Evolutionary conservation across 306 rosid species (phyloP).

Genomic region (Notholithocarpus densiflorus): DNA sequence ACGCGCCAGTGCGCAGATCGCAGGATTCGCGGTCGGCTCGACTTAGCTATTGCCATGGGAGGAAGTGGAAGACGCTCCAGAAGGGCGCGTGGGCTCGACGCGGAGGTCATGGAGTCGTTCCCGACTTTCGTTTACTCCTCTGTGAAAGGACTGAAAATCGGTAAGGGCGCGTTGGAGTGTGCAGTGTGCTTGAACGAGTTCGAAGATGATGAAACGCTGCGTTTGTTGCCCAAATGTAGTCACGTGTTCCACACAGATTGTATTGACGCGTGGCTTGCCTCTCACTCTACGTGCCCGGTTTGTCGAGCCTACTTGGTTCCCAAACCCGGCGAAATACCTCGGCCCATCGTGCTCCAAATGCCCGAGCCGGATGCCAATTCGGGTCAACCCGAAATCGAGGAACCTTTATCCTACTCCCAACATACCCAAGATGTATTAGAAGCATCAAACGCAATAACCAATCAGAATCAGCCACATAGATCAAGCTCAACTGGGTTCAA

Average conservation of each 20-base stretch:
- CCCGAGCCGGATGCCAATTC: slow-evolving; percentile 4
- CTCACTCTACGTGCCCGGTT: slow-evolving; percentile 84
- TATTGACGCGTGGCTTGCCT: slow-evolving; percentile 71
- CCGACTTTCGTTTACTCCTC: slow-evolving; percentile 76
- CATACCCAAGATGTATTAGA: slow-evolving; percentile 10
- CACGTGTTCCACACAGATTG: slow-evolving; percentile 84
- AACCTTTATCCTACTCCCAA: neutral
- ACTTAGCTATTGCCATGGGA: slow-evolving; percentile 10
- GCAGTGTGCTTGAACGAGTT: slow-evolving; percentile 93
- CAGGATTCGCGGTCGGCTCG: slow-evolving; percentile 31
- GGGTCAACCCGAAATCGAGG: slow-evolving; percentile 4
- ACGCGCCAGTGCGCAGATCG: slow-evolving; percentile 71
- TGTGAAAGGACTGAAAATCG: slow-evolving; percentile 67
- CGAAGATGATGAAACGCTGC: slow-evolving; percentile 73
- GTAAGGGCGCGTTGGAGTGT: slow-evolving; percentile 65
- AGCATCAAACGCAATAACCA: slow-evolving; percentile 13
- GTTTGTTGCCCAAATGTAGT: slow-evolving; percentile 79
- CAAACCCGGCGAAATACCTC: slow-evolving; percentile 37
- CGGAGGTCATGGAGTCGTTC: slow-evolving; percentile 50
- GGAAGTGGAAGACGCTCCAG: slow-evolving; percentile 22
- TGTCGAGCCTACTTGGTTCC: slow-evolving; percentile 69
- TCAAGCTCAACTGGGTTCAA: slow-evolving; percentile 47
- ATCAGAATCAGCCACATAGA: slow-evolving; percentile 33
- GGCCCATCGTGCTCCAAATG: neutral
- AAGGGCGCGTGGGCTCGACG: slow-evolving; percentile 52